Base-by-base conservation (phyloP, 768 basidiomycete species). In the Lactifluus echinatus region DNA sequence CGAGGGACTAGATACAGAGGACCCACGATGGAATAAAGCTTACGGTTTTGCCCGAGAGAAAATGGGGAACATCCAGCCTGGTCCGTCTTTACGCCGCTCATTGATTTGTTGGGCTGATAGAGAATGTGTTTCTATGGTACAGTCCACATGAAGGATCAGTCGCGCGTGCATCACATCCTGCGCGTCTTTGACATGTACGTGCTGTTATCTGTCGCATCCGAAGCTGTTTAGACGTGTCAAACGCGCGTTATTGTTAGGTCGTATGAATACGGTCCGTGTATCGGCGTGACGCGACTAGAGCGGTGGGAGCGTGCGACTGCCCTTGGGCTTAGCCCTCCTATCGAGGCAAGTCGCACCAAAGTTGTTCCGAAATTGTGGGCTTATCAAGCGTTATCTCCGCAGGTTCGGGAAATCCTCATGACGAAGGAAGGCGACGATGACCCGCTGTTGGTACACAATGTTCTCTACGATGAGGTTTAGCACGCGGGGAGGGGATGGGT, bases 281-380 rank as follows among this genome's bases (percentile, higher is more conserved):
- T 85, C 21, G 87, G 89, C 0, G 77, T 90, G 53, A 79, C 83
- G n/a, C 82, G 93, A 28, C 71, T 95, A 14, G 83, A 93, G 60
- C 76, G 94, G 37, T 97, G 93, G 91, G 81, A 93, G 66, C 77
- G 93, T 48, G 94, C 94, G 0, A 69, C 83, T 26, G 76, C 77
- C 10, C 74, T 94, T 44, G 91, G 91, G 2, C 73, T 96, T 19
- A 76, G 84, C 46, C 94, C 93, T 14, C 93, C 92, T 3, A 60
- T 66, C 15, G 89, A 92, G 76, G 92, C 87, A 63, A 56, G 80
- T 68, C 34, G 56, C 10, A 8, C 2, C 21, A 17, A 15, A 21
- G 8, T 28, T 11, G 3, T 29, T 21, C 17, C 21, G 7, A 12
- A 2, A 11, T 26, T 7, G 26, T 8, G 21, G 19, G 17, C 36